Evolutionary conservation across 1,284 basidiomycete species (phyloP), one percentile per base, ranked within the genome.

Genomic region (Ganoderma meredithae): DNA sequence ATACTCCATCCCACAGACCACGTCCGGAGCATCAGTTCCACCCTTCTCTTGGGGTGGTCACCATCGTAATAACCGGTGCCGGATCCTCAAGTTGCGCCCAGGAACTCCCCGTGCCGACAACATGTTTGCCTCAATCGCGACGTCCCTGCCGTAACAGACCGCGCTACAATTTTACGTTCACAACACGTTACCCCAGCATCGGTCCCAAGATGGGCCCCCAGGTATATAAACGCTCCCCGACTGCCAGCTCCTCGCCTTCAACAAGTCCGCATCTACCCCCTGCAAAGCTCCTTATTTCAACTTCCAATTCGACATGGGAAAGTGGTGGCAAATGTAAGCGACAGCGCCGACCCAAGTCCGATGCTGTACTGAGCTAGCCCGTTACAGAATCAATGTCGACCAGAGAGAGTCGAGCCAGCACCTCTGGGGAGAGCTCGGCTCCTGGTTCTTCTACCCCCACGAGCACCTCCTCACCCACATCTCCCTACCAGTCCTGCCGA

Each of bases 361-460:
- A 8, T 36, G 8, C 47, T n/a, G 12, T 9, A 15, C 22, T 49
- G 61, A 39, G 33, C 39, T 1, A 17, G 27, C 13, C 15, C 19
- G 43, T 39, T 22, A 1, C 40, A 67, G 66, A 43, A 60, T 67
- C 39, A 67, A 67, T 19, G 47, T 67, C 27, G 66, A 67, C 52
- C 43, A 40, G 44, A 44, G 66, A 22, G 66, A 67, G 41, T 40
- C 43, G 33, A 67, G 62, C 41, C 52, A 60, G 13, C 59, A 64
- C 19, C 47, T 52, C 3, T 59, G 66, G 55, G 66, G 66, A 44
- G 47, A 63, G 13, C 62, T 67, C n/a, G 62, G 61, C 6, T 43
- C 58, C 10, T 67, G 66, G 66, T 67, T 67, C 41, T 67, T 67
- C 49, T 64, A 67, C 41, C 66, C 62, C 1, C 66, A 67, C 13